A percentile compares a stretch with the other conserved stretches of the same genome.
phyloP scores from a whole-genome alignment of 169 alveolate species.

The Eimeria necatrix region DNA sequence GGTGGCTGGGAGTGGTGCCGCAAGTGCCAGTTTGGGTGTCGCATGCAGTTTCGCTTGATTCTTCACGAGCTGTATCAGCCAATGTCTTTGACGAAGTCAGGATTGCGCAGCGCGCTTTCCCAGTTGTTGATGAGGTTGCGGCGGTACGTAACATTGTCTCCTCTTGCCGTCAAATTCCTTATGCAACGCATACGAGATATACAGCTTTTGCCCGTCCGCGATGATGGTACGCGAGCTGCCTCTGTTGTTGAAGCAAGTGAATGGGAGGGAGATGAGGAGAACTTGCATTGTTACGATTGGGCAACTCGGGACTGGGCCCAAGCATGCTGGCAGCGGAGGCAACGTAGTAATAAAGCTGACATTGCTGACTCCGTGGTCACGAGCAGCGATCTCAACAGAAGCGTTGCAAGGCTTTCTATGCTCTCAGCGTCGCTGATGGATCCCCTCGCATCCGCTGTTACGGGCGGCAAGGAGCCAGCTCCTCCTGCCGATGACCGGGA shows the following conservation, averaged over 20 bases:
- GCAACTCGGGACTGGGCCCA: conserved; percentile 76
- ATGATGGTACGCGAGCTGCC: not conserved
- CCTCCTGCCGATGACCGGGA: conserved; percentile 32
- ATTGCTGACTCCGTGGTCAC: not conserved
- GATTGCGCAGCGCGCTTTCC: conserved; percentile 60
- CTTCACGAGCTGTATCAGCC: conserved; percentile 73
- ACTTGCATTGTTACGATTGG: conserved; percentile 6
- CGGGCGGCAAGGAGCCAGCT: not conserved
- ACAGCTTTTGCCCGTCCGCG: not conserved
- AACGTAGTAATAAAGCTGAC: not conserved
- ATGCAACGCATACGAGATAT: conserved; percentile 43
- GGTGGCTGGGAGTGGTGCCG: conserved; percentile 74
- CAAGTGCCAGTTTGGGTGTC: conserved; percentile 64
- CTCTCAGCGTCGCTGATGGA: conserved; percentile 46
- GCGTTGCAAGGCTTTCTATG: conserved; percentile 53
- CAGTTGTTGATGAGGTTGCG: conserved; percentile 60
- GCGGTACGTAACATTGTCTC: conserved; percentile 53
- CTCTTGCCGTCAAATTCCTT: conserved; percentile 50
- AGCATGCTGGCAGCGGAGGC: conserved; percentile 68
- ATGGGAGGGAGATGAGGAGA: conserved; percentile 9
- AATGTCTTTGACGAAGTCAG: conserved; percentile 26
- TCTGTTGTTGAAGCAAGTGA: not conserved
- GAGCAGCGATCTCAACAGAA: conserved; percentile 57
- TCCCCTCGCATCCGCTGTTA: not conserved
- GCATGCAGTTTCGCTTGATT: conserved; percentile 70